phyloP scores from a whole-genome alignment of 495 filamentous ascomycete genomes.

The Elaphomyces granulatus region DNA sequence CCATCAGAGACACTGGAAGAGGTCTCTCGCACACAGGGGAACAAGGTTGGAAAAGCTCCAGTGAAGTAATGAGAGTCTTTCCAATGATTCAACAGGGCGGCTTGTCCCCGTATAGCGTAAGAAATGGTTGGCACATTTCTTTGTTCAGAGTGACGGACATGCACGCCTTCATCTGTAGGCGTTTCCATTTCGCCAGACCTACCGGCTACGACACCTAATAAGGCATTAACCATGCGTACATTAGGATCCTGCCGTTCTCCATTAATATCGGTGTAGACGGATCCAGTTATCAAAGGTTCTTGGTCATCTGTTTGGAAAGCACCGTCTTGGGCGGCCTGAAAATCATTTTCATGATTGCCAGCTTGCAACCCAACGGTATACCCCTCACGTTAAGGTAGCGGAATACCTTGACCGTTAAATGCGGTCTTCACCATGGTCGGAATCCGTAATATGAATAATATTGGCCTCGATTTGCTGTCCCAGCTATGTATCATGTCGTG shows the following conservation, averaged over 20 bases:
- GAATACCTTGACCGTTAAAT: too few species aligned
- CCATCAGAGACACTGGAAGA: conserved; percentile 4
- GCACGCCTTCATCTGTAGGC: too few species aligned
- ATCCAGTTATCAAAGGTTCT: conserved; percentile 1
- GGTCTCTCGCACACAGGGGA: conserved; percentile 7
- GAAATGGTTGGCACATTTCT: too few species aligned
- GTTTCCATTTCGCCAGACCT: too few species aligned
- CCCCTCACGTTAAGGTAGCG: conserved; percentile 8
- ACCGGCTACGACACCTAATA: not conserved
- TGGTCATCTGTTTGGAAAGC: not conserved
- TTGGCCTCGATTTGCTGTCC: not conserved
- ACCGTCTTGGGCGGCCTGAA: conserved; percentile 2
- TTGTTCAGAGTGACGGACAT: too few species aligned
- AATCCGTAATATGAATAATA: not conserved
- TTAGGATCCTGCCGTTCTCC: conserved; percentile 9
- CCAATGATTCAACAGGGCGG: conserved; percentile 6
- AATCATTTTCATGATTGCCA: conserved; percentile 7
- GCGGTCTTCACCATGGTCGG: not conserved
- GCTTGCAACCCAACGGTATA: conserved; percentile 3
- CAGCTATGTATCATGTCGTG: not conserved
- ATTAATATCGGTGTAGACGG: conserved; percentile 7
- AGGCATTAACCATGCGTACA: conserved; percentile 1
- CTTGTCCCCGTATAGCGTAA: too few species aligned
- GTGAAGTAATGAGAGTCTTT: conserved; percentile 8
- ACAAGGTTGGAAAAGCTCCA: conserved; percentile 10